Base-by-base conservation (phyloP, 805 yeast species). In the Cyberlindnera petersonii region DNA sequence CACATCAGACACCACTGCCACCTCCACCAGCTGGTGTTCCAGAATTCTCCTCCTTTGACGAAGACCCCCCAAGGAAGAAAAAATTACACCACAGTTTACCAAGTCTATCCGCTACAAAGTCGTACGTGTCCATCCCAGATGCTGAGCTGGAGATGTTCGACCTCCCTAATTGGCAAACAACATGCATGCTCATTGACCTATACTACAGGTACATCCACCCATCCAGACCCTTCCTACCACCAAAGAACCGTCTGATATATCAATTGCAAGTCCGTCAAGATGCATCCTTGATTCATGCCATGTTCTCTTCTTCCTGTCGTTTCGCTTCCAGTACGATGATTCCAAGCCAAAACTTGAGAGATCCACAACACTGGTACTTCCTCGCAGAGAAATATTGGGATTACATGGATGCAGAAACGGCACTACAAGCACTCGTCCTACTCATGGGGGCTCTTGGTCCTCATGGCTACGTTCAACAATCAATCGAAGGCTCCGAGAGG, bases 141-240 rank as follows among this genome's bases (percentile, higher is more conserved):
- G 49, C 50, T 10, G 62, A 60, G 19, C 47, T 67, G 7, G 51
- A 44, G 9, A 43, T 44, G 24, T 54, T 58, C 30, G 70, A 66
- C 7, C 49, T 70, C 7, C 75, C 75, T 4, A 42, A 57, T 26
- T 59, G 64, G 59, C 42, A 47, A 30, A 58, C 61, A 1, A 53
- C 66, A 3, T 55, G 54, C 26, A 42, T 51, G 3, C 44, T 69
- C 29, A 50, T 69, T 28, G 70, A 67, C 37, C 42, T 68, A 7
- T 70, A 58, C 44, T 71, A 66, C 47, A 52, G 66, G 28, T 71
- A 68, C 46, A 56, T 63, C n/a, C 65, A 68, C 37, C 60, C 66
- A 7, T 56, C 65, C 6, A 55, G 63, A 31, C 59, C 64, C 15
- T 51, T 64, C 7, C 44, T 71, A 5, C 71, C 72, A 2, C 53